These are phyloP conservation scores for Ogataea allantospora DNA, from an alignment of 805 yeast genomes.

Conservation along the genomic window DNA sequence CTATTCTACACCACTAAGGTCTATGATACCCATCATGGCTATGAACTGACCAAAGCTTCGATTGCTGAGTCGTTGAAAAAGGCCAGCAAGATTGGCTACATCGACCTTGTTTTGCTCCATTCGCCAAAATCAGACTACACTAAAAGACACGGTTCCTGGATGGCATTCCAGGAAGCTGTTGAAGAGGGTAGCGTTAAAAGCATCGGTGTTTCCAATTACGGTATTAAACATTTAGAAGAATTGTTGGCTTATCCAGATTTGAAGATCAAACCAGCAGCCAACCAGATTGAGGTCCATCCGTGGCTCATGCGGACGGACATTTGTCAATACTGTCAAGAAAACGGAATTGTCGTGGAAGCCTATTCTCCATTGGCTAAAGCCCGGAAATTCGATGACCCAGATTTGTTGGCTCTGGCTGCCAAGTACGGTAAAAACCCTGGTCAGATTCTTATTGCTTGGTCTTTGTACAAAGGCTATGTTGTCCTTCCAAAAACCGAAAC, in stretches of 20 bases:
- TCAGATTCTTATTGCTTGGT: conserved; percentile 68
- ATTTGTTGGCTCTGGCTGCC: conserved; percentile 42
- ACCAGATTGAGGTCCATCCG: conserved; percentile 52
- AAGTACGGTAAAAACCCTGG: conserved; percentile 50
- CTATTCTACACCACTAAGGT: conserved; percentile 43
- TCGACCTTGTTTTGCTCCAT: conserved; percentile 55
- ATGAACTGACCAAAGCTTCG: conserved; percentile 41
- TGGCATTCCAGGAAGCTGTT: conserved; percentile 56
- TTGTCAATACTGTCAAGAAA: conserved; percentile 40
- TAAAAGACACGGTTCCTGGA: conserved; percentile 49
- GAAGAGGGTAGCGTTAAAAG: conserved; percentile 46
- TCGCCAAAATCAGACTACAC: conserved; percentile 46
- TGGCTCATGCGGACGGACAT: conserved; percentile 48
- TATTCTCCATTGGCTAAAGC: conserved; percentile 67
- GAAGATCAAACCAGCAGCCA: conserved; percentile 42
- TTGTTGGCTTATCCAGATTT: conserved; percentile 46
- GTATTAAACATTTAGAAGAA: conserved; percentile 55
- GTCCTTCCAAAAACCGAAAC: conserved; percentile 35
- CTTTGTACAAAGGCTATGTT: conserved; percentile 59
- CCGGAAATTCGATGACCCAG: conserved; percentile 42
- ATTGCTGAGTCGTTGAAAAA: conserved; percentile 42
- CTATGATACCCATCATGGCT: conserved; percentile 31
- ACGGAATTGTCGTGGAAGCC: conserved; percentile 56
- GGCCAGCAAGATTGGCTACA: conserved; percentile 45
- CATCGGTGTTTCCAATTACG: conserved; percentile 68